Evolutionary conservation across 2,329 filamentous ascomycete species (phyloP), one percentile per base, ranked within the genome.

Genomic region (Ustulina deusta): DNA sequence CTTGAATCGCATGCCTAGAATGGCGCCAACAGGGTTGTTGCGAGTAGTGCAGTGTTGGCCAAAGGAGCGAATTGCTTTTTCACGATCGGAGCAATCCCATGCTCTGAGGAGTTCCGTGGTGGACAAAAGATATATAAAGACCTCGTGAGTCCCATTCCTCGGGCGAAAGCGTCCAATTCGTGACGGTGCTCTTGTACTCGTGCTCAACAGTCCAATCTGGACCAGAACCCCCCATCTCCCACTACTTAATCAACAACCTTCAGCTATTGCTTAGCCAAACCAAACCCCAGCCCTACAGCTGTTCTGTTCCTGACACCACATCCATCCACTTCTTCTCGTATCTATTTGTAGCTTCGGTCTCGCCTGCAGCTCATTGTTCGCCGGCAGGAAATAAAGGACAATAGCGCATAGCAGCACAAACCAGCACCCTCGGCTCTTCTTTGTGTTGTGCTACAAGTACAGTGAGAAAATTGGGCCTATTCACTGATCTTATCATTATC

Each of bases 241-340:
- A n/a, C n/a, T 44, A 17, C 11, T 34, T n/a, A n/a, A 34, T 55
- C 56, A 38, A 54, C 48, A 69, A 60, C 61, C 54, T 25, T 68
- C 54, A 60, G 52, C 61, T 44, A 29, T 52, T 61, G 52, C 63
- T 60, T 63, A 63, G 60, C 67, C 56, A 25, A 51, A 51, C 48
- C 57, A 49, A 46, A 55, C 34, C 32, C 34, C 51, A 61, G 46
- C 51, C 64, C 58, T 62, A 63, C 42, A 40, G 54, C 49, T 60
- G 44, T 27, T 61, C 36, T 54, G 61, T 63, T 57, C 61, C 61
- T 56, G 58, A 60, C 46, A 61, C 54, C 27, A 59, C 63, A 60
- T 40, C 62, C 63, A 60, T 40, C 62, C 66, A 65, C 65, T 61
- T 62, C 51, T 54, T 32, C 65, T 65, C 68, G 61, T 69, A 63